These are phyloP conservation scores for Penicillium lagena DNA, from an alignment of 495 filamentous ascomycete genomes.

Conservation along the genomic window DNA sequence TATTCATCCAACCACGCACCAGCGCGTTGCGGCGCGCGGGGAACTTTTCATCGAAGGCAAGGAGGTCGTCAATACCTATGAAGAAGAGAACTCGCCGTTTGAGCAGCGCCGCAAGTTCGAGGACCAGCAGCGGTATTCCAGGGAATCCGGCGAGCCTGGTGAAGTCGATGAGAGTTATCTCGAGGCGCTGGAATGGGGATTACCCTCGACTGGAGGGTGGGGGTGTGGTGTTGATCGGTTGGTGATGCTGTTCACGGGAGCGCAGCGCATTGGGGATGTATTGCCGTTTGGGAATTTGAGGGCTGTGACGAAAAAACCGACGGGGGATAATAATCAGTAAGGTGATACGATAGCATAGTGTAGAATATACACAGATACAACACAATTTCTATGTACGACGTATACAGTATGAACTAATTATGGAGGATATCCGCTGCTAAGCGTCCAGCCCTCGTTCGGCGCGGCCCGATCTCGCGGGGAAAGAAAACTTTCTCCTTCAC, in stretches of 20 bases:
- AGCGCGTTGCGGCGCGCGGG: conserved; percentile 68
- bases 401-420: no score
- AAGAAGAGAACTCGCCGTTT: conserved; percentile 92
- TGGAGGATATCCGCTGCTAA: no score
- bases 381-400: no score
- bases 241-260: conserved; percentile 78
- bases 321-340: conserved; percentile 26
- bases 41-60: conserved; percentile 79
- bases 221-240: conserved; percentile 87
- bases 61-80: conserved; percentile 91
- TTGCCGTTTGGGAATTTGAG: conserved; percentile 81
- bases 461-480: not conserved
- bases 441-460: no score
- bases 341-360: no score
- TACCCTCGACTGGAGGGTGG: conserved; percentile 95
- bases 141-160: conserved; percentile 27
- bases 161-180: conserved; percentile 79
- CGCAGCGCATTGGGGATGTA: conserved; percentile 70
- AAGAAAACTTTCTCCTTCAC: not conserved
- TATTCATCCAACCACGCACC: conserved; percentile 49
- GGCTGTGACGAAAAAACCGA: conserved; percentile 27
- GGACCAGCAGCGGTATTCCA: conserved; percentile 45
- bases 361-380: no score
- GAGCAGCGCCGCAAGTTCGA: conserved; percentile 82
- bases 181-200: conserved; percentile 73